Evolutionary conservation across 179 eudicot species (phyloP).

Genomic region (Beta macrorhiza): DNA sequence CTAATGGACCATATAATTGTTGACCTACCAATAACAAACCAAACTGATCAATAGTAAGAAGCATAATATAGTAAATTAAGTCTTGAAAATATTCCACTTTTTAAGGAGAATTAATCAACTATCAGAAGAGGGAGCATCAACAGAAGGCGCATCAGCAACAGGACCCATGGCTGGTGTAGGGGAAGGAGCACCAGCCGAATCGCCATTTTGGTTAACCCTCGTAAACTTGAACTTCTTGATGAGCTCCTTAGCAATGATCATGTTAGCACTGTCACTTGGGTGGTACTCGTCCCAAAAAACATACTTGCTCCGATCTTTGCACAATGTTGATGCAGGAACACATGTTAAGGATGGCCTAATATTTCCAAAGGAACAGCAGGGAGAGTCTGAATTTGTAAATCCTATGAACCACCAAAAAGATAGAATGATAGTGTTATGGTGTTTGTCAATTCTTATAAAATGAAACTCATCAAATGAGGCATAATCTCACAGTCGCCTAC

Average conservation of each 20-base stretch:
- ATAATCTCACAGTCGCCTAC: no score
- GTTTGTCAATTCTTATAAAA: no score
- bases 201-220: constrained; percentile 25
- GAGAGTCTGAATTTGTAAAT: constrained; percentile 71
- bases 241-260: constrained; percentile 66
- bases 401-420: constrained; percentile 35
- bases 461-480: no score
- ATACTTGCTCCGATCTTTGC: constrained; percentile 82
- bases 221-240: constrained; percentile 65
- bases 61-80: not conserved
- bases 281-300: constrained; percentile 99
- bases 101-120: not conserved
- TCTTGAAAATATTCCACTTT: not conserved
- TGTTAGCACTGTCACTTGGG: constrained; percentile 79
- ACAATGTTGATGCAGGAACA: constrained; percentile 67
- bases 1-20: constrained; percentile 8
- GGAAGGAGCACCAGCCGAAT: constrained; percentile 34
- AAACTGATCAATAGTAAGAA: not conserved
- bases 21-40: constrained; percentile 29
- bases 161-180: constrained; percentile 55
- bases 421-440: no score
- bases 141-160: constrained; percentile 14
- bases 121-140: constrained; percentile 15
- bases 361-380: constrained; percentile 82
- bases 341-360: constrained; percentile 93